Percentiles rank a stretch among this genome's conserved stretches.
phyloP scores from a whole-genome alignment of 768 basidiomycete species.

The Russula ochroleuca region DNA sequence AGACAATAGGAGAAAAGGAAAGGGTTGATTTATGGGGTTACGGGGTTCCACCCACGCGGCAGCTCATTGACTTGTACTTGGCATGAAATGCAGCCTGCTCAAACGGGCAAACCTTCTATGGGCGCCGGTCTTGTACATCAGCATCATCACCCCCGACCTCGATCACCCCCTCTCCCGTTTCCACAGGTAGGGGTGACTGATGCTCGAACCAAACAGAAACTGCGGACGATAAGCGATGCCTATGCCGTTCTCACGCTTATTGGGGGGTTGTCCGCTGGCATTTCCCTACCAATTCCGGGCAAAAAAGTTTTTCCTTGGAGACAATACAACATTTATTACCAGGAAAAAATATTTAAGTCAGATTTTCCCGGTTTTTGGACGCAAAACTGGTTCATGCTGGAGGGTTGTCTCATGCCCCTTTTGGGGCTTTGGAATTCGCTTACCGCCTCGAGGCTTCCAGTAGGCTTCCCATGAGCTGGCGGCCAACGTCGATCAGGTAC shows the following conservation, averaged over 20 bases:
- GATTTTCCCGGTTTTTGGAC: no score
- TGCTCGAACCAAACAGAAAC: no score
- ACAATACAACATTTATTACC: no score
- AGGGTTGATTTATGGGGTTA: background rate
- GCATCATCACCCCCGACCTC: background rate
- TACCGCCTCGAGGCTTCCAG: background rate
- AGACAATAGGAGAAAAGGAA: background rate
- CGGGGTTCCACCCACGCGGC: background rate
- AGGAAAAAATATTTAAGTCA: no score
- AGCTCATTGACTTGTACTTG: background rate
- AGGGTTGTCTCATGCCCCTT: background rate
- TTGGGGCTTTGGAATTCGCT: background rate
- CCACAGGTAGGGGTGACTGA: background rate
- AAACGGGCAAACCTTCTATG: background rate
- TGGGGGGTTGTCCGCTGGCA: background rate
- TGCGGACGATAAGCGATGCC: no score
- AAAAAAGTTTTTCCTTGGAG: no score
- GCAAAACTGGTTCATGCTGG: background rate
- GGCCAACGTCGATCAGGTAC: background rate
- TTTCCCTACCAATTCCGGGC: no score
- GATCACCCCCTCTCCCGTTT: background rate
- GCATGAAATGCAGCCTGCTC: background rate
- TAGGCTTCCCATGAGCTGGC: no score
- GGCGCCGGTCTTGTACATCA: background rate
- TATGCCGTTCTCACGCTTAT: background rate